Evolutionary conservation across 2,329 filamentous ascomycete genomes (phyloP), one percentile per base, ranked within the genome.

Genomic region (Laburnicola sp.): DNA sequence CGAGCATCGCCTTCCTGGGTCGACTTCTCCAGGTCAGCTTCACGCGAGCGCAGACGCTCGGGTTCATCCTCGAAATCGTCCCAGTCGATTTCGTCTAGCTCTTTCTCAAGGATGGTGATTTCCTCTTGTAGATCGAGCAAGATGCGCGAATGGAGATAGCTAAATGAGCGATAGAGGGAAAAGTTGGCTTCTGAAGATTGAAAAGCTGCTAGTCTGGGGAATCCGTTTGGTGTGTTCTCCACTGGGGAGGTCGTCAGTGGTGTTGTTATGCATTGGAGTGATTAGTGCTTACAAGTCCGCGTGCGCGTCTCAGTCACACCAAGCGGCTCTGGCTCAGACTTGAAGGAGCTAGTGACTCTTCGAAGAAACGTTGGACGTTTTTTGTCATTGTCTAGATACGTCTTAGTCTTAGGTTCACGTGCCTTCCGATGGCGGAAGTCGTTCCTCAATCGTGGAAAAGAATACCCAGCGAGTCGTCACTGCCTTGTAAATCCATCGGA

Each of bases 151-250:
- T 30, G 28, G 28, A 30, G 5, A 10, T 10, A 30, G 28, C 28
- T 30, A 10, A 30, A 30, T 6, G 6, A 5, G 28, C 28, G 28
- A 30, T 30, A 30, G 10, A 30, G 28, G 6, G 10, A 6, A 10
- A 30, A 30, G 10, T 30, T 30, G 5, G 5, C 6, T 10, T 30
- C 28, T 5, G 6, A 6, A 30, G 28, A 5, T 6, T 30, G 5
- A 10, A 30, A 30, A 30, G 28, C 28, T 5, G 28, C 28, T 30
- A 30, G 28, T 30, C 28, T 5, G 10, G 28, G 28, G 45, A 71
- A 76, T 5, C 74, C 74, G 22, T 73, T 65, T 0, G 74, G 72
- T 2, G 62, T 69, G 11, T 70, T 57, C 37, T 76, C 70, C 45
- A 75, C 70, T 71, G 6, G 21, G 16, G 34, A 42, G 31, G 8